Evolutionary conservation across 139 green algal genomes (phyloP).

Genomic region (Deuterostichococcus epilithicus): DNA sequence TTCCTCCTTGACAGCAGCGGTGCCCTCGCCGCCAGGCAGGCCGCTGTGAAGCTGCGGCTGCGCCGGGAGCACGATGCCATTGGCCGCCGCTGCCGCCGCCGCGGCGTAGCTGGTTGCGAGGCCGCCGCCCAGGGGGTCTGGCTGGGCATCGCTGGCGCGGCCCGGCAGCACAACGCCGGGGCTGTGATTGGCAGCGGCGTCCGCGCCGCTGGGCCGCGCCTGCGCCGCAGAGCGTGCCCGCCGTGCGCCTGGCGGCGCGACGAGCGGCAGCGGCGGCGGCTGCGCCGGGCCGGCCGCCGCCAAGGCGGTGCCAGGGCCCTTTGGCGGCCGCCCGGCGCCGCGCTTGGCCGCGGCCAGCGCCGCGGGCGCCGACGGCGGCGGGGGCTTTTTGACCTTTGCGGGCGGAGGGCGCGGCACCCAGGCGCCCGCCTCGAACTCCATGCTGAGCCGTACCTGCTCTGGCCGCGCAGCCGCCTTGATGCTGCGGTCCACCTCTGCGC

Average conservation of each 20-base stretch:
- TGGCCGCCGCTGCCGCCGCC: too few relatives aligned
- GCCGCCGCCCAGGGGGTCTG: not conserved
- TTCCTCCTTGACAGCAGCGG: not conserved
- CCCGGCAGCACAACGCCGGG: not conserved
- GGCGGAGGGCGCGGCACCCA: not conserved
- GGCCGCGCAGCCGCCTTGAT: not conserved
- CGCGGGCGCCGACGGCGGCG: not conserved
- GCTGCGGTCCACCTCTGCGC: slow-evolving; percentile 17
- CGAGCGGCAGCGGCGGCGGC: not conserved
- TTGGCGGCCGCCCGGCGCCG: not conserved
- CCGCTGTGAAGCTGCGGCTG: too few relatives aligned
- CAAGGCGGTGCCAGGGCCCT: not conserved
- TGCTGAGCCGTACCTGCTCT: slow-evolving; percentile 1
- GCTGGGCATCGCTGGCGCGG: not conserved
- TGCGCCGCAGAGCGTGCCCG: too few relatives aligned
- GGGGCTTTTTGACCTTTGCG: not conserved
- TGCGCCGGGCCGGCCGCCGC: not conserved
- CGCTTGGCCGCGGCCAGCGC: not conserved
- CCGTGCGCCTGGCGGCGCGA: not conserved
- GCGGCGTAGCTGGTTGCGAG: not conserved
- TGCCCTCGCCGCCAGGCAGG: not conserved
- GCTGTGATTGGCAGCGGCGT: not conserved
- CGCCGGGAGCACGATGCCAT: too few relatives aligned
- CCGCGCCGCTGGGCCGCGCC: not conserved
- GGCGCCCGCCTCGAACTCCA: slow-evolving; percentile 3